These are phyloP conservation scores for Aphelidium insulamus DNA, from an alignment of 371 early-diverging fungal genomes.

Conservation along the genomic window DNA sequence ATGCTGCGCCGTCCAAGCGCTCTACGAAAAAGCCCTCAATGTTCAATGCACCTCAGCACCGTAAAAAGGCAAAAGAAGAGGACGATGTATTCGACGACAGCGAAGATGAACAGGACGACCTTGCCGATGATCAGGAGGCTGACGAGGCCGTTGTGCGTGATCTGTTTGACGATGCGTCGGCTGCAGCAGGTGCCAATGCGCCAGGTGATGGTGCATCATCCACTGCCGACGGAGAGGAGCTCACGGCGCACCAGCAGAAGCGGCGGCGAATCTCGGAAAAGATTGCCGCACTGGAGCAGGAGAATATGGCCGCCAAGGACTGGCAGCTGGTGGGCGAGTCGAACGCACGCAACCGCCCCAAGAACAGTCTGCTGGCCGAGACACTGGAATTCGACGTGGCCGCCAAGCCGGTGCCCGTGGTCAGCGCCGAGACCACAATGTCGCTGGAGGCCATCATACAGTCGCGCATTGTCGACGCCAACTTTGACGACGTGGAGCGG, in stretches of 20 bases:
- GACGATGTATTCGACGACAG: slow-evolving; percentile 1
- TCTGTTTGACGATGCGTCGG: slow-evolving; percentile 5
- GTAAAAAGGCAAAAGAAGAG: slow-evolving; percentile 3
- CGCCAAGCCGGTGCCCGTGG: slow-evolving; percentile 76
- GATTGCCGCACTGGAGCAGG: slow-evolving; percentile 62
- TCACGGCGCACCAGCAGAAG: slow-evolving; percentile 51
- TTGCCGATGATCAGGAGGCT: slow-evolving; percentile 9
- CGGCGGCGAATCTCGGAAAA: slow-evolving; percentile 34
- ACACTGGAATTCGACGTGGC: slow-evolving; percentile 77
- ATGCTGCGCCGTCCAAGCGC: neutral
- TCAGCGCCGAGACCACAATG: slow-evolving; percentile 71
- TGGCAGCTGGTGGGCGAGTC: slow-evolving; percentile 83
- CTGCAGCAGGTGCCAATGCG: too few relatives aligned
- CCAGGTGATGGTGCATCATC: slow-evolving; percentile 2
- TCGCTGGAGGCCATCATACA: slow-evolving; percentile 81
- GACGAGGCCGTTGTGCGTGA: slow-evolving; percentile 7
- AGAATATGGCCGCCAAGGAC: slow-evolving; percentile 53
- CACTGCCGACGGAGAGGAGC: slow-evolving; percentile 9
- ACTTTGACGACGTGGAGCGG: slow-evolving; percentile 78
- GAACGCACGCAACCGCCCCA: slow-evolving; percentile 44
- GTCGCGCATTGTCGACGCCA: slow-evolving; percentile 55
- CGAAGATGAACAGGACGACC: too few relatives aligned
- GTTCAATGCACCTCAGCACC: slow-evolving; percentile 6
- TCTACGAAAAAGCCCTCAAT: slow-evolving; percentile 3
- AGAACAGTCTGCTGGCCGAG: slow-evolving; percentile 81